Evolutionary conservation across 345 rosid species (phyloP).

Genomic region (Dovyalis caffra): DNA sequence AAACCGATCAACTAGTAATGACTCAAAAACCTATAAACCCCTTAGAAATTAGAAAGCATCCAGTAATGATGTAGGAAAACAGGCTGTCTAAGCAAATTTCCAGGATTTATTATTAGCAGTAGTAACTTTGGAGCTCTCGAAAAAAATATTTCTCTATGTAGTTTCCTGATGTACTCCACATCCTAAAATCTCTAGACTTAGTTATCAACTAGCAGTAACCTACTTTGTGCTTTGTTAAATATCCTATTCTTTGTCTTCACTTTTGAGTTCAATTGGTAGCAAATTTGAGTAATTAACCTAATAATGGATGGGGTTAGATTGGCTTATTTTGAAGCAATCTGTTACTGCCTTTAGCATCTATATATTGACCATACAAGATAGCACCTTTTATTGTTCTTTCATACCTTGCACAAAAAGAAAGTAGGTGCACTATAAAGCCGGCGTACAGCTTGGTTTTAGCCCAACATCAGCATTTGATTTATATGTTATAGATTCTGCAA

Average conservation of each 20-base stretch:
- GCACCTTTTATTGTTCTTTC: not conserved
- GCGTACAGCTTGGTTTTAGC: not conserved
- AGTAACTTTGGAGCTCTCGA: no score
- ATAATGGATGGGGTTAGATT: not conserved
- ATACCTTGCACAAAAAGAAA: not conserved
- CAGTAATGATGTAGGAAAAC: not conserved
- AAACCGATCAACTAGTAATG: not conserved
- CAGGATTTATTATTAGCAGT: no score
- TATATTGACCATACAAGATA: not conserved
- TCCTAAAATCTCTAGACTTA: not conserved
- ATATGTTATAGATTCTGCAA: not conserved
- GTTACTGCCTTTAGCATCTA: not conserved
- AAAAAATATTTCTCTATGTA: no score
- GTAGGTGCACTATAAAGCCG: not conserved
- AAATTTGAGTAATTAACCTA: not conserved
- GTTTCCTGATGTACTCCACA: not conserved
- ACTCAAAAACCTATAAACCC: not conserved
- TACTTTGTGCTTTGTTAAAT: not conserved
- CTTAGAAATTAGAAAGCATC: not conserved
- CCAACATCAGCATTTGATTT: not conserved
- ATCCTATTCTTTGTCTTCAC: not conserved
- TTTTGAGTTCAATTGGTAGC: not conserved
- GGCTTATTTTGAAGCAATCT: not conserved
- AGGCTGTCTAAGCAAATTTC: not conserved
- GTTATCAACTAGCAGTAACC: not conserved